Conservation (phyloP, 352 stramenopile genomes). For the Phytopythium oedochilum region DNA sequence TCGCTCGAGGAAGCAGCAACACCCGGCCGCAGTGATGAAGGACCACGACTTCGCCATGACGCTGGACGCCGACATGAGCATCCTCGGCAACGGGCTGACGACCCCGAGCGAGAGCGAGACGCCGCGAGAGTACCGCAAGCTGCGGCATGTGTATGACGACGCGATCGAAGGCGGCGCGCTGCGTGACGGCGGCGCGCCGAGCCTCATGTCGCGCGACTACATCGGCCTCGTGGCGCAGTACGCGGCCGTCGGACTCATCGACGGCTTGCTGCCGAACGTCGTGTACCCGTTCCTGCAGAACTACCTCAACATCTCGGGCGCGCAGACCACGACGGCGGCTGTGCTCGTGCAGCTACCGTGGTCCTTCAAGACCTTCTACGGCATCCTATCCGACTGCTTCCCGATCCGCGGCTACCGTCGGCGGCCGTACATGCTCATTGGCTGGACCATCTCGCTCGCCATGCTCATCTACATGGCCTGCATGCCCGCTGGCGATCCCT, state of each 20-base stretch:
- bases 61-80: conserved; percentile 4
- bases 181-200: conserved; percentile 28
- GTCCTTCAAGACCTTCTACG: conserved; percentile 64
- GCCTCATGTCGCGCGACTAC: conserved; percentile 37
- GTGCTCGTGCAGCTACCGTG: conserved; percentile 45
- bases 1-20: neutral
- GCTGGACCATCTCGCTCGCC: conserved; percentile 28
- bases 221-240: conserved; percentile 57
- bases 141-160: conserved; percentile 37
- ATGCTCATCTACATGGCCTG: conserved; percentile 41
- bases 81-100: conserved; percentile 2
- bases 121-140: conserved; percentile 23
- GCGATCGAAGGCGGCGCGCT: conserved; percentile 37
- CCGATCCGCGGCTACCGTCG: conserved; percentile 46
- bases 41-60: conserved; percentile 5
- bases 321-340: conserved; percentile 31
- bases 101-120: conserved; percentile 8
- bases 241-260: conserved; percentile 44
- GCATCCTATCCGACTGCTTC: conserved; percentile 59
- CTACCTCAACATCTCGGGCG: conserved; percentile 51
- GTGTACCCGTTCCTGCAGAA: conserved; percentile 54
- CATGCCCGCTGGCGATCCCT: conserved; percentile 25
- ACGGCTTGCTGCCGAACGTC: conserved; percentile 35
- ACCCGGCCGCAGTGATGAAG: neutral
- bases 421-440: conserved; percentile 52